phyloP scores from a whole-genome alignment of 495 filamentous ascomycete species.

The Penicillium macrosclerotiorum region DNA sequence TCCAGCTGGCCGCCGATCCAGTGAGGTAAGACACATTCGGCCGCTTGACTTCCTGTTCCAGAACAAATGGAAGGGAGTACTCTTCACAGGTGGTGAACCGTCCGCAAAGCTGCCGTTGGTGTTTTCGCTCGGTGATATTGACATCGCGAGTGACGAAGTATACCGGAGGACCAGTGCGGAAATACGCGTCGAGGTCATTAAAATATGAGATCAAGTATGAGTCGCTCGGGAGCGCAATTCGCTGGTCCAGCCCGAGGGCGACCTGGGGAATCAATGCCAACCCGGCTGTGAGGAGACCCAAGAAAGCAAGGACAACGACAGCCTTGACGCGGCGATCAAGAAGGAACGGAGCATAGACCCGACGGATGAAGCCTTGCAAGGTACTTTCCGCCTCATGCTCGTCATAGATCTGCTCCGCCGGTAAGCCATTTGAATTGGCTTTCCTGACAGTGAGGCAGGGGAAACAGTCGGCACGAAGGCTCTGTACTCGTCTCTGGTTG shows the following conservation, averaged over 20 bases:
- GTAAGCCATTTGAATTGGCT: slow-evolving; percentile 50
- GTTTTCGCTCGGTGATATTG: slow-evolving; percentile 67
- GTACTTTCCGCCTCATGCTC: slow-evolving; percentile 65
- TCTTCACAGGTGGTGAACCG: slow-evolving; percentile 84
- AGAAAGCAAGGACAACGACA: slow-evolving; percentile 70
- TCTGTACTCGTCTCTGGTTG: slow-evolving; percentile 85
- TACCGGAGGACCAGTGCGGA: slow-evolving; percentile 87
- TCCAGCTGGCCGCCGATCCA: slow-evolving; percentile 91
- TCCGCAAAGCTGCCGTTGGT: slow-evolving; percentile 86
- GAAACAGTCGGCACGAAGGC: slow-evolving; percentile 85
- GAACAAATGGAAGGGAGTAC: slow-evolving; percentile 77
- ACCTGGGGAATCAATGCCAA: slow-evolving; percentile 81
- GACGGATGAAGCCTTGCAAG: slow-evolving; percentile 82
- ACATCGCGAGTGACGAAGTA: slow-evolving; percentile 89
- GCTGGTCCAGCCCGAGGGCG: slow-evolving; percentile 85
- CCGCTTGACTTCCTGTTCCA: slow-evolving; percentile 91
- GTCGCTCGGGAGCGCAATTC: slow-evolving; percentile 87
- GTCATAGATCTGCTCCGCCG: slow-evolving; percentile 57
- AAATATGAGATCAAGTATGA: slow-evolving; percentile 94
- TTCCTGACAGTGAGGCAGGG: slow-evolving; percentile 78
- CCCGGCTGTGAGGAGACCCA: slow-evolving; percentile 83
- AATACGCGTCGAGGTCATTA: slow-evolving; percentile 90
- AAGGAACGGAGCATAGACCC: slow-evolving; percentile 78
- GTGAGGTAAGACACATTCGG: slow-evolving; percentile 86
- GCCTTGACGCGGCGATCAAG: slow-evolving; percentile 77